Base-by-base conservation (phyloP, 139 green algal species). In the Chlorella sp. region DNA sequence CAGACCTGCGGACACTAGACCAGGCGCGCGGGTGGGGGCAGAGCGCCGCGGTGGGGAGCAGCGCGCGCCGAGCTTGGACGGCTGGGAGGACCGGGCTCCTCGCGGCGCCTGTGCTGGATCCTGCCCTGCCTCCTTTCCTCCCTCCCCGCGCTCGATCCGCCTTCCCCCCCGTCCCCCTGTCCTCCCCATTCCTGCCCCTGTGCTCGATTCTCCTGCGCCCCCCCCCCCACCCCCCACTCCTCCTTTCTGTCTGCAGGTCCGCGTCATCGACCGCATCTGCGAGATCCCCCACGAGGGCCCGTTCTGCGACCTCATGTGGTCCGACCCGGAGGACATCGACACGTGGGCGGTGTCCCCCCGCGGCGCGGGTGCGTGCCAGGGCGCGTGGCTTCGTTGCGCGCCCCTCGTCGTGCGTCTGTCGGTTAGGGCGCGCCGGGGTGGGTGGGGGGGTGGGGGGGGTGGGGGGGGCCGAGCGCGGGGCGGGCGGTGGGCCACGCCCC, bases 261-360 rank as follows among this genome's bases (percentile, higher is more conserved):
- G 96, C n/a, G 93, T 90, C 4, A 98, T 99, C 43, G 96, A 99
- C 75, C 83, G 96, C 2, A 83, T 98, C 42, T 97, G 93, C 71
- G 96, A 99, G 79, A 98, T 99, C 38, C 96, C 96, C 7, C 96
- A 99, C 77, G 96, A 99, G 75, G 94, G 94, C 0, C 91, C 94
- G 2, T 97, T 97, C 77, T 98, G 93, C 71, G 96, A 99, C 83
- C 87, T 99, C 0, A 98, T 99, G 95, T 99, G 96, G 96, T 94
- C 82, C 64, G 96, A 99, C 79, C 96, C 96, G 3, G 96, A 99
- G 84, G 96, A 99, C 77, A 97, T 98, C 46, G 96, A 98, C 59
- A 94, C 91, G 9, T 99, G 96, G 96, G 92, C 91, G 8, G 90
- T 99, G 58, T 93, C 82, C 60, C 95, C 95, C 5, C 83, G 95